These are phyloP conservation scores for Sporisorium reilianum DNA, from an alignment of 1,284 basidiomycete genomes.

Conservation along the genomic window DNA sequence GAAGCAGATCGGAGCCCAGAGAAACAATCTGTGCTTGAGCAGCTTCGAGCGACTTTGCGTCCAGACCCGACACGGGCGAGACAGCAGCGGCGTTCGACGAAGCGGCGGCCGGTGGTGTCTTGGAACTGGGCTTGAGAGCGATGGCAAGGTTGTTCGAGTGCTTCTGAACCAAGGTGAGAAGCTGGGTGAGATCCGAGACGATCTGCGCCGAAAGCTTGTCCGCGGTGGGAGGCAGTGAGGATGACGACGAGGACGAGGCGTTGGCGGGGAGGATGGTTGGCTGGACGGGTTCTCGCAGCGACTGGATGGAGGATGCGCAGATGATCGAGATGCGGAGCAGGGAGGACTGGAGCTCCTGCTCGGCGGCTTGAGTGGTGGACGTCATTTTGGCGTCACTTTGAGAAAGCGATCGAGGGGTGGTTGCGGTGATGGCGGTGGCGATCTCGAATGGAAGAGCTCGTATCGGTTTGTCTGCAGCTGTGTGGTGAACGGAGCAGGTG, in stretches of 20 bases:
- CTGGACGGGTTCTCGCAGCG: constrained; percentile 49
- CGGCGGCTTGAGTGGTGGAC: constrained; percentile 22
- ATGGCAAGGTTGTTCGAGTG: constrained; percentile 54
- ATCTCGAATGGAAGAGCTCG: neutral
- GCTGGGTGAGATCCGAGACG: constrained; percentile 41
- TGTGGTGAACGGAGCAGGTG: neutral
- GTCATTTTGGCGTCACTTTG: neutral
- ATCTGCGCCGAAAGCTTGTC: constrained; percentile 50
- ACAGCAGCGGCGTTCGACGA: constrained; percentile 5
- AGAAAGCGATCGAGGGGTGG: neutral
- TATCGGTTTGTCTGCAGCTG: no score
- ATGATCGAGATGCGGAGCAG: constrained; percentile 61
- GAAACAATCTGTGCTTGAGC: constrained; percentile 54
- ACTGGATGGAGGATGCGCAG: constrained; percentile 60
- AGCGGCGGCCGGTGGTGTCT: constrained; percentile 9
- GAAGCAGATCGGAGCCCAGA: constrained; percentile 52
- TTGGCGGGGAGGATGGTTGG: constrained; percentile 31
- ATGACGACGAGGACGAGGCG: constrained; percentile 15
- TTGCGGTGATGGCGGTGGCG: neutral
- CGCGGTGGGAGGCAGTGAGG: constrained; percentile 22
- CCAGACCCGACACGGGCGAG: constrained; percentile 53
- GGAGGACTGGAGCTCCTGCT: constrained; percentile 55
- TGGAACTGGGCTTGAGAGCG: constrained; percentile 51
- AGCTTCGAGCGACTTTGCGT: constrained; percentile 51
- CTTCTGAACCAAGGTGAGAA: constrained; percentile 53